Evolutionary conservation across 2,329 filamentous ascomycete species (phyloP).

Genomic region (Phialemoniopsis sp.): DNA sequence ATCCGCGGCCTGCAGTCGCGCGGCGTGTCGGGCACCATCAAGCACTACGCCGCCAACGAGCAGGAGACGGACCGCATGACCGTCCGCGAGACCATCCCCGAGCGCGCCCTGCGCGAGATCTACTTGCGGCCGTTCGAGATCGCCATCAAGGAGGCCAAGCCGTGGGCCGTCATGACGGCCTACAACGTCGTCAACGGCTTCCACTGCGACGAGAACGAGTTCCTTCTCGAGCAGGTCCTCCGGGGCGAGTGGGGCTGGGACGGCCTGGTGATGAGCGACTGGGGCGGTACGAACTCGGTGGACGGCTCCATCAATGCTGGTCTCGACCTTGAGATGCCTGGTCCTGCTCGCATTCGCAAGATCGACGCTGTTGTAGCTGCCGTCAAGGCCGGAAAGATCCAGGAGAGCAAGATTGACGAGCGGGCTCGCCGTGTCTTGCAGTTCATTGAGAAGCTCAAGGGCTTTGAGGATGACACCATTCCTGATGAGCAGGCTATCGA

Average conservation of each 20-base stretch:
- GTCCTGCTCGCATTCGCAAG: conserved; percentile 10
- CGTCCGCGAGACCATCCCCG: conserved; percentile 21
- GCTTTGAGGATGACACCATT: conserved; percentile 1
- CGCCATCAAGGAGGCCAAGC: conserved; percentile 32
- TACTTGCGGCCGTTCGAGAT: conserved; percentile 42
- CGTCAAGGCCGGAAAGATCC: conserved; percentile 19
- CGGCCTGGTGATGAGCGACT: conserved; percentile 42
- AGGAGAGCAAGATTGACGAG: conserved; percentile 16
- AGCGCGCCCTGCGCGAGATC: conserved; percentile 28
- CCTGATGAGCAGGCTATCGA: conserved; percentile 15
- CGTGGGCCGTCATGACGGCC: conserved; percentile 40
- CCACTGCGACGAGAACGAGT: conserved; percentile 34
- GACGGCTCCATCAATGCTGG: conserved; percentile 25
- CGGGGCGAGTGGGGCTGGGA: conserved; percentile 39
- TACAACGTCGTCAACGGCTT: conserved; percentile 42
- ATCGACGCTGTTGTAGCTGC: conserved; percentile 19
- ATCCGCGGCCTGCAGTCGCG: conserved; percentile 37
- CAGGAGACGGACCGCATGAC: conserved; percentile 22
- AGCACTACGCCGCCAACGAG: conserved; percentile 43
- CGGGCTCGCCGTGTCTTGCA: conserved; percentile 23
- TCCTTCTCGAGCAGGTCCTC: conserved; percentile 30
- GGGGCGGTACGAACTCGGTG: conserved; percentile 31
- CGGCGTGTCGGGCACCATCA: conserved; percentile 37
- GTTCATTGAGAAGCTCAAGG: conserved; percentile 17
- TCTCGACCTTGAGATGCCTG: conserved; percentile 33